These are phyloP conservation scores for Candida parachauliodes DNA, from an alignment of 805 yeast genomes.

Conservation along the genomic window DNA sequence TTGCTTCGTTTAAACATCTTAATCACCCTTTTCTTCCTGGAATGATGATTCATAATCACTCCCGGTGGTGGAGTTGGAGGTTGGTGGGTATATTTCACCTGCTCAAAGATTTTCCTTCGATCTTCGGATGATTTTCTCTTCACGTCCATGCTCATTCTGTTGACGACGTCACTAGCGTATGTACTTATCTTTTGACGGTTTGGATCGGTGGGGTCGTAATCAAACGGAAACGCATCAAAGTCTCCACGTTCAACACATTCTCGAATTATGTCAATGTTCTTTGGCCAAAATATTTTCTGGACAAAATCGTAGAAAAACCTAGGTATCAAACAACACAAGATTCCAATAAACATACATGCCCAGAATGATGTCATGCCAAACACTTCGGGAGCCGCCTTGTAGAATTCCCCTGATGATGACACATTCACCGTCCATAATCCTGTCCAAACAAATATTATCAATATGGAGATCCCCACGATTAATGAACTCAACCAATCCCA, in stretches of 20 bases:
- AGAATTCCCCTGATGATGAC: slow-evolving; percentile 49
- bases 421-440: slow-evolving; percentile 69
- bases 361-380: slow-evolving; percentile 63
- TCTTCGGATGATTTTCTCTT: slow-evolving; percentile 2
- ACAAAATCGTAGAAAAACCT: slow-evolving; percentile 59
- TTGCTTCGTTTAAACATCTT: slow-evolving; percentile 6
- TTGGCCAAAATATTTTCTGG: slow-evolving; percentile 52
- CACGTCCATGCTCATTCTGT: slow-evolving; percentile 16
- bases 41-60: background rate
- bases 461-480: slow-evolving; percentile 53
- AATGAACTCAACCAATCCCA: slow-evolving; percentile 77
- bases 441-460: slow-evolving; percentile 70
- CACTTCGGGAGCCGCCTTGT: slow-evolving; percentile 60
- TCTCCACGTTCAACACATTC: slow-evolving; percentile 69
- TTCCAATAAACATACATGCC: slow-evolving; percentile 67
- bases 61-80: slow-evolving; percentile 10
- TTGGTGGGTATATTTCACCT: background rate
- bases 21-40: slow-evolving; percentile 7
- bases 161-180: slow-evolving; percentile 23
- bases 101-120: slow-evolving; percentile 1
- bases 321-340: slow-evolving; percentile 61
- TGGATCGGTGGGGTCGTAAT: slow-evolving; percentile 82
- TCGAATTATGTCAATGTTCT: slow-evolving; percentile 68
- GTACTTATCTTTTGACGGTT: slow-evolving; percentile 51
- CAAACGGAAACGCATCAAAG: slow-evolving; percentile 59